These are phyloP conservation scores for Hypsizygus marmoreus DNA, from an alignment of 768 basidiomycete genomes.

Conservation along the genomic window DNA sequence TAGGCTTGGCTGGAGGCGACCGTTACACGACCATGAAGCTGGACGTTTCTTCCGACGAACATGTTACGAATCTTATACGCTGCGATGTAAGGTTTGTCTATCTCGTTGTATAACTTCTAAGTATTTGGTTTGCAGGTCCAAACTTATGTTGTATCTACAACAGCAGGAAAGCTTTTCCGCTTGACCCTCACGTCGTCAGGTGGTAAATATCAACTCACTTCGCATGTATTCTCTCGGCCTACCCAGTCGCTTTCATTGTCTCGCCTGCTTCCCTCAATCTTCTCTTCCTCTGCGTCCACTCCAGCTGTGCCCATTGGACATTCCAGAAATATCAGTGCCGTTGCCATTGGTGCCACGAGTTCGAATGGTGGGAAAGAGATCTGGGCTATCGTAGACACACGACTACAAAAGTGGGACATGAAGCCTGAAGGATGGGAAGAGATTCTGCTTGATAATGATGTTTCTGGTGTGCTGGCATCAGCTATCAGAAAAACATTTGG, in stretches of 20 bases:
- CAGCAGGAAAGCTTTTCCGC: slow-evolving; percentile 65
- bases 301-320: slow-evolving; percentile 40
- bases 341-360: slow-evolving; percentile 51
- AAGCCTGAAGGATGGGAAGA: slow-evolving; percentile 73
- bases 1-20: slow-evolving; percentile 79
- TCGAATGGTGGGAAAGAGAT: slow-evolving; percentile 51
- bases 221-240: slow-evolving; percentile 62
- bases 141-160: slow-evolving; percentile 70
- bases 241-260: slow-evolving; percentile 44
- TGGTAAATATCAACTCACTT: slow-evolving; percentile 63
- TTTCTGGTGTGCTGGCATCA: slow-evolving; percentile 47
- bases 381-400: slow-evolving; percentile 69
- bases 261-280: slow-evolving; percentile 43
- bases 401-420: slow-evolving; percentile 73
- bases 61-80: slow-evolving; percentile 66
- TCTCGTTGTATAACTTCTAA: slow-evolving; percentile 4
- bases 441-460: slow-evolving; percentile 54
- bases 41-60: slow-evolving; percentile 54
- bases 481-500: slow-evolving; percentile 48
- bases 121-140: slow-evolving; percentile 44
- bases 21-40: slow-evolving; percentile 56
- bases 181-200: slow-evolving; percentile 65
- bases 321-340: slow-evolving; percentile 64
- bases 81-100: slow-evolving; percentile 51
- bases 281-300: slow-evolving; percentile 42